phyloP scores from a whole-genome alignment of 73 alveolate genomes.

The Paramecium octaurelia region DNA sequence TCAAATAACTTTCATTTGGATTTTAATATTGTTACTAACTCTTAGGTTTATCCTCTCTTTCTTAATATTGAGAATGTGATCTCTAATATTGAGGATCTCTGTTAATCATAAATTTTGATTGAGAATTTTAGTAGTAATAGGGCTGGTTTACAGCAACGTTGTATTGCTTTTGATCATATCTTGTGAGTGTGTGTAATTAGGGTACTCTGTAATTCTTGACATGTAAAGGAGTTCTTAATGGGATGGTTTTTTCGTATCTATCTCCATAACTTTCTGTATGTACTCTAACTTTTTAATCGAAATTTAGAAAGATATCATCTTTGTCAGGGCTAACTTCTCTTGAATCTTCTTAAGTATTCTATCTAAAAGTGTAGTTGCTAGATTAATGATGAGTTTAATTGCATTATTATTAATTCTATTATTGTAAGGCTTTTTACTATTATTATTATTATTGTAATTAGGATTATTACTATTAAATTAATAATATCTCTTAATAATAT shows the following conservation, averaged over 20 bases:
- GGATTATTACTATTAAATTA: background rate
- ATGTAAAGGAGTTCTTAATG: background rate
- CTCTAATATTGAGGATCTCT: background rate
- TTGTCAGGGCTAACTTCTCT: background rate
- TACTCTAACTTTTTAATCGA: background rate
- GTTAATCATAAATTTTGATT: background rate
- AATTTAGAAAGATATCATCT: background rate
- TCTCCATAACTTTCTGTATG: slow-evolving; percentile 6
- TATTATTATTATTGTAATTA: background rate
- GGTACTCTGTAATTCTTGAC: background rate
- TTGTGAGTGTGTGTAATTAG: background rate
- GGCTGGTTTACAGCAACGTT: background rate
- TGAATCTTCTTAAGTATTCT: background rate
- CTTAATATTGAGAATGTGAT: background rate
- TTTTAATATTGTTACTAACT: background rate
- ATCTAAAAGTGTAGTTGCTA: background rate
- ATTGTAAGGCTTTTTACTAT: background rate
- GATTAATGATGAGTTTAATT: background rate
- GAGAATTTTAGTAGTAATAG: background rate
- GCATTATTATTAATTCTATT: background rate
- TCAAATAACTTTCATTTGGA: background rate
- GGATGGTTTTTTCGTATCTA: background rate
- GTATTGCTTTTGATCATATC: background rate
- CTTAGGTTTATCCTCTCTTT: background rate
- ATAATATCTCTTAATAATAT: background rate